Base-by-base conservation (phyloP, 495 filamentous ascomycete genomes). In the Antarctomyces pellizariae region DNA sequence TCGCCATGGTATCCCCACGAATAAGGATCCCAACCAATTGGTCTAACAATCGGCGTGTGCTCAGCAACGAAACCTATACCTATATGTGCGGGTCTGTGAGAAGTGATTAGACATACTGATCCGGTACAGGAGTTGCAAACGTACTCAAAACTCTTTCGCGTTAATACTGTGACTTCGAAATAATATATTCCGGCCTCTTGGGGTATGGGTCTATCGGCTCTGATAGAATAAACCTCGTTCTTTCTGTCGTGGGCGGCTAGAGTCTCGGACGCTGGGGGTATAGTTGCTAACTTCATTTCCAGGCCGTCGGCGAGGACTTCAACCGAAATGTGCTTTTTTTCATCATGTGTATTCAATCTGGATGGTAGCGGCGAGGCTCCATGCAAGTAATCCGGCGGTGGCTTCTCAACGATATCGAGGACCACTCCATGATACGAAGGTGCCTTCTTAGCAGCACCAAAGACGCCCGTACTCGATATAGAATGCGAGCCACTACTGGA, bases 1-100 rank as follows among this genome's bases (percentile, higher is more conserved):
- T 99, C 89, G 13, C 86, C 83, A 42, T 99, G 86, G 42, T 91
- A 99, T 18, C 77, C 86, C 79, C 79, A 99, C 1, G 82, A 92
- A 22, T 92, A 80, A 12, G 68, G 67, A 41, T 99, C 86, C 86
- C 84, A 95, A 13, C 86, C 86, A 0, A 84, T 82, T 16, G 91
- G 62, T 36, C 80, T 58, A 34, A 71, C 67, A n/a, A 92, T 58
- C 0, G 67, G 62, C 7, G 77, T 78, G 29, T 65, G 74, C 30
- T 59, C 57, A 16, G 62, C 64, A 2, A 74, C 77, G 45, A 99
- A 92, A 5, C 86, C 86, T 34, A 99, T 69, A 12, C 70, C 80
- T 35, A 97, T 86, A 41, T n/a, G n/a, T n/a, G n/a, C n/a, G n/a
- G n/a, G n/a, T n/a, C n/a, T n/a, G n/a, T n/a, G n/a, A n/a, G n/a